These are phyloP conservation scores for Sporothrix sp. DNA, from an alignment of 2,329 filamentous ascomycete species.

Conservation along the genomic window DNA sequence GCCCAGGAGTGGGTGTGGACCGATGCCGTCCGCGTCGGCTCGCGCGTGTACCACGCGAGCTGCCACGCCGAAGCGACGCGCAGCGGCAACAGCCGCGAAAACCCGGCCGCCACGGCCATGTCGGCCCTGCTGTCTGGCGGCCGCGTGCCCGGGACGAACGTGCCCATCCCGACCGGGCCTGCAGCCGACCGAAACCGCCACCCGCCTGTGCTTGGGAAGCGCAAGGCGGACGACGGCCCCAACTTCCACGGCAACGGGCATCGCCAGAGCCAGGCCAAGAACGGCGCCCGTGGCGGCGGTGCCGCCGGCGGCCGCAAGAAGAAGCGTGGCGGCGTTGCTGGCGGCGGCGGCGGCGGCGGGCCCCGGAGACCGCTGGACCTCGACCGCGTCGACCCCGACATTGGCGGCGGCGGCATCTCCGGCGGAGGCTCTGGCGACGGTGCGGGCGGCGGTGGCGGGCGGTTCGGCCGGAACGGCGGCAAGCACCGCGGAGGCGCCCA, in stretches of 20 bases:
- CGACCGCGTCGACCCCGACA: constrained; percentile 18
- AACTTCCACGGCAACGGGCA: neutral
- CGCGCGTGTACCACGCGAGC: constrained; percentile 77
- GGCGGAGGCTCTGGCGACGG: neutral
- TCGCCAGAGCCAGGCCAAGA: neutral
- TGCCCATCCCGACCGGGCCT: constrained; percentile 10
- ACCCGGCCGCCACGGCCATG: constrained; percentile 16
- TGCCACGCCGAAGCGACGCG: constrained; percentile 77
- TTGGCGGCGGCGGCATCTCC: constrained; percentile 14
- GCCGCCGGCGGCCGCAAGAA: constrained; percentile 14
- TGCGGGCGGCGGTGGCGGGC: neutral
- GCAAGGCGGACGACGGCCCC: constrained; percentile 5
- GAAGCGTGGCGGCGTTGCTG: constrained; percentile 15
- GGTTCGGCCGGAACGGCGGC: constrained; percentile 4
- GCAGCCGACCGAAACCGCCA: constrained; percentile 8
- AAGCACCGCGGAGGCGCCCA: constrained; percentile 10
- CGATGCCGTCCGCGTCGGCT: constrained; percentile 70
- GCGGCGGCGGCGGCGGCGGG: constrained; percentile 8
- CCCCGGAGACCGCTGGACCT: constrained; percentile 15
- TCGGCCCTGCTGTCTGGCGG: constrained; percentile 8
- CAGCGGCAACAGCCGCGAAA: constrained; percentile 36
- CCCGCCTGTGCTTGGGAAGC: constrained; percentile 11
- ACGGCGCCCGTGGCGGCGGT: neutral
- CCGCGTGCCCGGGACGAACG: neutral
- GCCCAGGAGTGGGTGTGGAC: constrained; percentile 96